Conservation (phyloP, 2,329 filamentous ascomycete genomes). For the Pseudofabraea citricarpa region DNA sequence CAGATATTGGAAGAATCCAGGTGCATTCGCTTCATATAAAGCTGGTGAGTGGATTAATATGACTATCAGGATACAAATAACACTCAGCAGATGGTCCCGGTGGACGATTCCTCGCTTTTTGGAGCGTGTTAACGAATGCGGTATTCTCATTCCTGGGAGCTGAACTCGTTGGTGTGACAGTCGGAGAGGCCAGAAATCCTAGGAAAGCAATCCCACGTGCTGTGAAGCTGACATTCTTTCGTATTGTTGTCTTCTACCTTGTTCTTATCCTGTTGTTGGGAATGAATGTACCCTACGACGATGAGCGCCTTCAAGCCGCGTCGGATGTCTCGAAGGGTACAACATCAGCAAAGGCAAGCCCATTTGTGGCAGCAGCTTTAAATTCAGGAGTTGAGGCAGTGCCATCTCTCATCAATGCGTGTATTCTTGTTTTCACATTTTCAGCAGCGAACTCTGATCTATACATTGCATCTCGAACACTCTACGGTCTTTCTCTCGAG, state of each 20-base stretch:
- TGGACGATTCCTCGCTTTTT: no score
- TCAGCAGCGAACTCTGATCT: conserved; percentile 53
- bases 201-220: conserved; percentile 62
- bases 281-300: conserved; percentile 57
- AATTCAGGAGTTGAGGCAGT: conserved; percentile 57
- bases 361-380: conserved; percentile 55
- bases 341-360: conserved; percentile 38
- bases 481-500: conserved; percentile 62
- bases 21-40: conserved; percentile 32
- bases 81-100: conserved; percentile 46
- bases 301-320: conserved; percentile 46
- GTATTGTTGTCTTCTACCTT: conserved; percentile 57
- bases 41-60: conserved; percentile 12
- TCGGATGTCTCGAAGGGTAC: background rate
- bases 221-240: conserved; percentile 52
- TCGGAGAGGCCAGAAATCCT: conserved; percentile 59
- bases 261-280: conserved; percentile 56
- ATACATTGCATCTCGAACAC: conserved; percentile 62
- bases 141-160: conserved; percentile 57
- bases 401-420: conserved; percentile 63
- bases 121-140: conserved; percentile 42
- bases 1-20: conserved; percentile 42
- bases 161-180: conserved; percentile 57
- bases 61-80: conserved; percentile 7
- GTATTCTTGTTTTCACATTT: conserved; percentile 61